phyloP scores from a whole-genome alignment of 306 rosid genomes.

The Pterocarpus macrocarpus region DNA sequence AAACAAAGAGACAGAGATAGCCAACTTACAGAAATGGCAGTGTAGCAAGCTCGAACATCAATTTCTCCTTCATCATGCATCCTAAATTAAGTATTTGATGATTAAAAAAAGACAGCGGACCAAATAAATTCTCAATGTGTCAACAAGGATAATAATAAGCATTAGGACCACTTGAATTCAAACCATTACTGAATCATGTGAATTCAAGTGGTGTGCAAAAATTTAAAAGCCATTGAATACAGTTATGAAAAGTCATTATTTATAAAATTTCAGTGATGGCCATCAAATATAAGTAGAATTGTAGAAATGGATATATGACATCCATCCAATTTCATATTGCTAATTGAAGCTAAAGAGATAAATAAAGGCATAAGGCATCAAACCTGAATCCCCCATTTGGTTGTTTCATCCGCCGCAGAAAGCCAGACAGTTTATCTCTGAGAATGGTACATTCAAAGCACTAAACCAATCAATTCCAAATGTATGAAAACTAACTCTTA shows the following conservation, averaged over 20 bases:
- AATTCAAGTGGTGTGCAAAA: neutral
- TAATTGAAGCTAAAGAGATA: conserved; percentile 38
- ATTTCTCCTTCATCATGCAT: conserved; percentile 95
- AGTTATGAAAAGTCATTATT: neutral
- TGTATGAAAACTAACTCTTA: conserved; percentile 15
- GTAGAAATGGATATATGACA: neutral
- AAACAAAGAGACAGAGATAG: conserved; percentile 22
- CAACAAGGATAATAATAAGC: conserved; percentile 29
- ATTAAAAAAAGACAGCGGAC: conserved; percentile 29
- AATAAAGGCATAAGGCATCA: conserved; percentile 32
- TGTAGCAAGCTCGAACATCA: conserved; percentile 94
- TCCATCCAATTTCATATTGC: conserved; percentile 3
- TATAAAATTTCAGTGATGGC: neutral
- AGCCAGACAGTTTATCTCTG: conserved; percentile 72
- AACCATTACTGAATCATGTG: conserved; percentile 12
- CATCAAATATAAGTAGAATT: conserved; percentile 11
- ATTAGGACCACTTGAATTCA: conserved; percentile 18
- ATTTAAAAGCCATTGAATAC: too few species aligned
- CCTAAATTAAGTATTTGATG: conserved; percentile 52
- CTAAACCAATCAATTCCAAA: conserved; percentile 46
- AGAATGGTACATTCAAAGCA: conserved; percentile 37
- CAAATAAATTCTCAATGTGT: conserved; percentile 18
- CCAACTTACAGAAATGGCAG: conserved; percentile 91
- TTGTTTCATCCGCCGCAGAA: conserved; percentile 82
- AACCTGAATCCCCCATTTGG: conserved; percentile 91